Conservation (phyloP, 2,329 filamentous ascomycete genomes). For the Zelopaecilomyces penicillatus region DNA sequence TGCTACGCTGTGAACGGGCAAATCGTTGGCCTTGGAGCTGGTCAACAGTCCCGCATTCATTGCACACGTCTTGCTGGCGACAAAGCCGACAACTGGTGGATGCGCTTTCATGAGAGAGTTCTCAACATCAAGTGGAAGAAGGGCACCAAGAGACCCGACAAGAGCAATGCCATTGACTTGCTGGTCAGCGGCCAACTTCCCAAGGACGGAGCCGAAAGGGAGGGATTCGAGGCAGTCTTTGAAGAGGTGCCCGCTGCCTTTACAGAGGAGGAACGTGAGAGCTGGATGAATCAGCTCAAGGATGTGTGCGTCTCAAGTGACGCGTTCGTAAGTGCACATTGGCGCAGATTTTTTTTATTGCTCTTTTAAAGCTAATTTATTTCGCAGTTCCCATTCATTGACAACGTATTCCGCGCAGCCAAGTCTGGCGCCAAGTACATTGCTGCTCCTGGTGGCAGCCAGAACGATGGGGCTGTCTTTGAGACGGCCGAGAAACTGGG, state of each 20-base stretch:
- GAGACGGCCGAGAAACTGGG: conserved; percentile 85
- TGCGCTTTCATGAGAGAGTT: conserved; percentile 90
- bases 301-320: conserved; percentile 86
- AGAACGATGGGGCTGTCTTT: conserved; percentile 75
- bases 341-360: too few relatives aligned
- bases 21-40: conserved; percentile 86
- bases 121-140: conserved; percentile 93
- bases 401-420: conserved; percentile 89
- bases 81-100: conserved; percentile 99
- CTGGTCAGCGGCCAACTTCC: conserved; percentile 87
- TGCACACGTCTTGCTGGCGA: conserved; percentile 95
- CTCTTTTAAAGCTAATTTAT: neutral
- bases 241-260: conserved; percentile 81
- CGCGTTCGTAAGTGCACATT: conserved; percentile 66
- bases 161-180: conserved; percentile 96
- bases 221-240: conserved; percentile 81
- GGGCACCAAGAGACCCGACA: conserved; percentile 91
- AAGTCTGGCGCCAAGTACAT: conserved; percentile 93
- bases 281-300: conserved; percentile 75
- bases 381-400: conserved; percentile 84
- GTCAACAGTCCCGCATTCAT: conserved; percentile 96
- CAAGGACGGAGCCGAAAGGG: conserved; percentile 71
- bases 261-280: conserved; percentile 71
- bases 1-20: conserved; percentile 95
- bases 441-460: conserved; percentile 82